Evolutionary conservation across 2,329 filamentous ascomycete species (phyloP), one percentile per base, ranked within the genome.

Genomic region (Paecilomyces dactylethromorphus): DNA sequence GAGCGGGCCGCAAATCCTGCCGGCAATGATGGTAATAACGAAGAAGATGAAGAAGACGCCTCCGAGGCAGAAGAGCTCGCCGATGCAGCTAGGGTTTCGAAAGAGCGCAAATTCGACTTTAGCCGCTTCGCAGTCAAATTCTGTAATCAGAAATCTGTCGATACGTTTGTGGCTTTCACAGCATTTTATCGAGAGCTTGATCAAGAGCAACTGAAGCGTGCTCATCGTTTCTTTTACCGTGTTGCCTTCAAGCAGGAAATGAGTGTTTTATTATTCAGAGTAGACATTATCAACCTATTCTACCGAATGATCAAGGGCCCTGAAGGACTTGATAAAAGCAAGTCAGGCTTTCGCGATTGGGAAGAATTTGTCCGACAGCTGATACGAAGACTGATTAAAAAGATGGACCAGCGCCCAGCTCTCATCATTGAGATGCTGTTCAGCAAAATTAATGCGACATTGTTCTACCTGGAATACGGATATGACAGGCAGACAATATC

Each of bases 171-270:
- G 31, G 81, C 85, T 2, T 92, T 97, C 63, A 86, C 87, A 0
- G 84, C 82, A 53, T 93, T 87, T 75, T 97, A 96, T 75, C 82
- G 81, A 49, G 94, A 99, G 63, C 81, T 99, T 11, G 84, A 86
- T 56, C 80, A 86, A 1, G 81, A 86, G 39, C 94, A 99, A 71
- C 79, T 97, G 39, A 97, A 97, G 77, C 87, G 94, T 5, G 88
- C 88, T 12, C 94, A 97, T 76, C 88, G 94, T 6, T 99, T 93
- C 73, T 92, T 99, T 69, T 95, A 97, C 69, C 88, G 93, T 0
- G 82, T 96, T 11, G 92, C 92, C 0, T 97, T 97, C 80, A 99
- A 97, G 76, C 90, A 96, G 73, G 91, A 97, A 53, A 87, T 94
- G 78, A 87, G 87, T 58, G 87, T 97, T 22, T 84, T 97, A 77